A percentile compares a stretch with the other conserved stretches of the same genome.
phyloP scores from a whole-genome alignment of 441 rosid species.

The Corymbia citriodora region DNA sequence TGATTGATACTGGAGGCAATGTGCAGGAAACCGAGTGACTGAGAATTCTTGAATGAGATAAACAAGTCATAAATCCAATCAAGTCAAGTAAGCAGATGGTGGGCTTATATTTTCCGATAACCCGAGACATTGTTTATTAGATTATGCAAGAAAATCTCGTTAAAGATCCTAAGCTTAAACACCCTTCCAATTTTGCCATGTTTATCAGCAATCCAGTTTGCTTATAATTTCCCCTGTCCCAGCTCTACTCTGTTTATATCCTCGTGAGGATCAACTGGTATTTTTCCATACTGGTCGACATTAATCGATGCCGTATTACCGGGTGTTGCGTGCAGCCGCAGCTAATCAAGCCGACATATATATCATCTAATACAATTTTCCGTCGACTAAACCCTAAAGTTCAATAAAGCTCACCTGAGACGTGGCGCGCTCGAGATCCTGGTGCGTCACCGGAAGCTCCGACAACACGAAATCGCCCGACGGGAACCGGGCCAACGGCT shows the following conservation, averaged over 20 bases:
- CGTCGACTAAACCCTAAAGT: neutral
- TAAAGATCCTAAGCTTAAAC: neutral
- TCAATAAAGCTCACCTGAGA: slow-evolving; percentile 42
- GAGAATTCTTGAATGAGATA: neutral
- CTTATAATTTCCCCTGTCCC: neutral
- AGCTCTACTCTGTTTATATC: neutral
- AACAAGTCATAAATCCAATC: neutral
- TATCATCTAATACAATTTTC: neutral
- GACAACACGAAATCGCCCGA: slow-evolving; percentile 72
- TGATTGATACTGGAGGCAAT: neutral
- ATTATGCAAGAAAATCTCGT: neutral
- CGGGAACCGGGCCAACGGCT: slow-evolving; percentile 84
- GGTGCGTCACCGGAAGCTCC: slow-evolving; percentile 41
- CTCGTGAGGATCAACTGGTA: neutral
- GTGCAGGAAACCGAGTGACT: neutral
- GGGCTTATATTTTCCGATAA: neutral
- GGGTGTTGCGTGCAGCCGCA: neutral
- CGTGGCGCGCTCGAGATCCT: slow-evolving; percentile 60
- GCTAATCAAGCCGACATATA: neutral
- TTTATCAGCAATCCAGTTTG: neutral
- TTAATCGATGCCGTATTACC: neutral
- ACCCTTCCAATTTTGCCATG: neutral
- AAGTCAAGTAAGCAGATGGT: neutral
- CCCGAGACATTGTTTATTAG: neutral
- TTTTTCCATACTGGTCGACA: neutral